phyloP scores from a whole-genome alignment of 441 rosid species.

The California macrophylla region DNA sequence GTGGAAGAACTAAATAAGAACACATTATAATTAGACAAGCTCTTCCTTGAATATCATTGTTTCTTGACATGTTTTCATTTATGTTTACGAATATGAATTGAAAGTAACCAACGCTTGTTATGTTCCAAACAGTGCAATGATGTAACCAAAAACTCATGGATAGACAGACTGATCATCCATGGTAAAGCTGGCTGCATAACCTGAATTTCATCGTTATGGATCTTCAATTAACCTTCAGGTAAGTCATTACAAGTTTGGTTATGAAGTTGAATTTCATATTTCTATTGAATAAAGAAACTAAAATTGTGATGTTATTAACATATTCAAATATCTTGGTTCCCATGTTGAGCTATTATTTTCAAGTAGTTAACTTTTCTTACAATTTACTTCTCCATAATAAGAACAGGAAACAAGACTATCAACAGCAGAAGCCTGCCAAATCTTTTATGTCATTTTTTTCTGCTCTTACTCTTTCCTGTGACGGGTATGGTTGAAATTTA shows the following conservation, averaged over 20 bases:
- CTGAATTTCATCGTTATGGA: not conserved
- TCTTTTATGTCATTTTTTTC: not conserved
- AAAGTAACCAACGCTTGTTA: not conserved
- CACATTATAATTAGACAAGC: not conserved
- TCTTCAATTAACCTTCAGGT: not conserved
- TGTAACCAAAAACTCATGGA: not conserved
- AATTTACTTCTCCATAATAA: not conserved
- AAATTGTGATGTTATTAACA: not conserved
- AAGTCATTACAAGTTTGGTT: not conserved
- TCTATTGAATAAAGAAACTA: not conserved
- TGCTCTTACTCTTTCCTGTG: not conserved
- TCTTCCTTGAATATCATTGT: not conserved
- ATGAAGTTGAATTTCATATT: not conserved
- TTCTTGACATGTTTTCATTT: not conserved
- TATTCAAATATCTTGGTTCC: not conserved
- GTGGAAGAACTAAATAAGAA: conserved; percentile 2
- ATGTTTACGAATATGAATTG: not conserved
- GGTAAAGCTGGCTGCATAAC: not conserved
- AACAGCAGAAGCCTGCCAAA: not conserved
- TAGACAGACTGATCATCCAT: not conserved
- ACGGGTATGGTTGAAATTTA: not conserved
- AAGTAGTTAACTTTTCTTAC: not conserved
- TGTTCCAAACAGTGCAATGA: not conserved
- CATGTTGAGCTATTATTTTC: not conserved
- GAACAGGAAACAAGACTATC: not conserved